phyloP scores from a whole-genome alignment of 108 stramenopile species.

The Pseudonitzschia pungens region DNA sequence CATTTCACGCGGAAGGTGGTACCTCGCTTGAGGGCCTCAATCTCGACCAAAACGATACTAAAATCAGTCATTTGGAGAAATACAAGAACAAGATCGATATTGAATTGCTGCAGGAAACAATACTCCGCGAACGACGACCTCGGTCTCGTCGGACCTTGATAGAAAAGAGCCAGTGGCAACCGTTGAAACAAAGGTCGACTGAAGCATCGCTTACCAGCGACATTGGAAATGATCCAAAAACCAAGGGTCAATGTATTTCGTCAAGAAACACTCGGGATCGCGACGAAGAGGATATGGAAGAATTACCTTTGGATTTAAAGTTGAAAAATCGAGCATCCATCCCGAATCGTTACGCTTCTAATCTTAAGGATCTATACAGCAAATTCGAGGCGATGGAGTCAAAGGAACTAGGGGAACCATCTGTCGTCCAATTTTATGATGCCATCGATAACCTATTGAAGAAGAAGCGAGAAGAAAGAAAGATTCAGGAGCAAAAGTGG shows the following conservation, averaged over 20 bases:
- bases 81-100: constrained; percentile 19
- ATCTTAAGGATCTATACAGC: neutral
- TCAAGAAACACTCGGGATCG: neutral
- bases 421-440: constrained; percentile 21
- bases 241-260: neutral
- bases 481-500: neutral
- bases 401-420: neutral
- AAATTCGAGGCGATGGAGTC: constrained; percentile 9
- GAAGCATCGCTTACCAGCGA: neutral
- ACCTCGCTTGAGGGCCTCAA: neutral
- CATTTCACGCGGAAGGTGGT: neutral
- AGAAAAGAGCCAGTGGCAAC: no score
- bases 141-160: neutral
- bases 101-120: constrained; percentile 22
- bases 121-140: constrained; percentile 10
- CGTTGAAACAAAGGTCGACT: no score
- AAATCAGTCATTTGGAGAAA: constrained; percentile 12
- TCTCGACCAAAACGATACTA: constrained; percentile 5
- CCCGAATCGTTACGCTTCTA: neutral
- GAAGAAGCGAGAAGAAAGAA: constrained; percentile 16
- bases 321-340: neutral
- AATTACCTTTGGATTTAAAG: neutral
- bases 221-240: neutral
- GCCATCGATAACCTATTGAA: constrained; percentile 28
- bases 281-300: neutral